Base-by-base conservation (phyloP, 1,139 yeast genomes). In the Pichia sp. region DNA sequence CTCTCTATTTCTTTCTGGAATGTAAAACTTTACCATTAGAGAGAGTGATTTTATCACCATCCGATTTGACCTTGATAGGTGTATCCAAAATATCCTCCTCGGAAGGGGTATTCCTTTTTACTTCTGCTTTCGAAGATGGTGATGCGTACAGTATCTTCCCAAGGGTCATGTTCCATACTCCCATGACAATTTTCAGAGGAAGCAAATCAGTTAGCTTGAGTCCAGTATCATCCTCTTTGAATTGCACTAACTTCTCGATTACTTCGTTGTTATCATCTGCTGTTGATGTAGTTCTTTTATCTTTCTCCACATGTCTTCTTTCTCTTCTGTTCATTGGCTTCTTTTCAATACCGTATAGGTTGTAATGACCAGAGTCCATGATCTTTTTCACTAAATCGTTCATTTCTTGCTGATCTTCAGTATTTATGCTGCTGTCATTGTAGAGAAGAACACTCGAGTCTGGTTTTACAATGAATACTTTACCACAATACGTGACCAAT, bases 391-490 rank as follows among this genome's bases (percentile, higher is more conserved):
- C 34, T 6, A 39, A 22, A 5, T 42, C 41, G 6, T 40, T 32
- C 34, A 40, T 34, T 22, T 38, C 34, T 4, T 28, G 18, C 14
- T 44, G 38, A 18, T 39, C 26, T 8, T 39, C 40, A 16, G 33
- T 16, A 11, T 40, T 22, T 10, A 44, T 29, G 15, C 18, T 7
- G 4, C 40, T 37, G n/a, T 35, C 39, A 22, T 43, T 38, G 14
- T 42, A 39, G 9, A 38, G n/a, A 19, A 41, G 33, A 13, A 47
- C 41, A 13, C 30, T 23, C 16, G 35, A 32, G 25, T 46, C 50
- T 5, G 44, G 35, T 35, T 42, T 42, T 15, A 47, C 49, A 13
- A 47, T 37, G 23, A 47, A 47, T 1, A 46, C 33, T 32, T 38
- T 42, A 16, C 40, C 43, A 30, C 41, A 34, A 29, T 45, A 44